Evolutionary conservation across 805 yeast genomes (phyloP), one percentile per base, ranked within the genome.

Genomic region (Wickerhamiella australiensis): DNA sequence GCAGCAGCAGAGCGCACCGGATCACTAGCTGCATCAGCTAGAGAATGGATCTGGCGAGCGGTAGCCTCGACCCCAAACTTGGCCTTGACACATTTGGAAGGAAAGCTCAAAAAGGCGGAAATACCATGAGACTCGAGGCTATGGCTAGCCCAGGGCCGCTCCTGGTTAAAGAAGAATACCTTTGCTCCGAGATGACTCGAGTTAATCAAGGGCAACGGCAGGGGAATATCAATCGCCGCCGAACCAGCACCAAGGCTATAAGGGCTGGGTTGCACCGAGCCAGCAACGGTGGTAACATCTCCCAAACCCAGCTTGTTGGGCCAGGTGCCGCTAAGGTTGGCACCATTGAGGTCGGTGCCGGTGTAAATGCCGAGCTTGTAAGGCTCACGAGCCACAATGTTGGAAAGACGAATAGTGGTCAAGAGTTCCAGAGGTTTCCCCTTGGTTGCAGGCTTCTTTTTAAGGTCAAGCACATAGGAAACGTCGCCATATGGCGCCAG

Each of bases 1-100:
- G 82, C 82, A 1, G 88, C 77, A 31, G 71, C 73, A 8, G 76
- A 72, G 42, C 90, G 78, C 22, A 78, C 67, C 25, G 73, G 67
- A 58, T 78, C 82, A 41, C 79, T 70, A 4, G 85, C 82, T 25
- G 72, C 56, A 18, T 60, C 61, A 43, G 61, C 71, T 23, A 71
- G 69, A 49, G 77, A 75, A 45, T 73, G 69, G 15, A 82, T 66
- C 21, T 75, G 70, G 57, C 92, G 73, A 57, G 75, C 76, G 1
- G 71, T 65, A 22, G 80, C 68, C 18, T 78, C 70, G 13, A 82
- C 61, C n/a, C 92, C 95, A 40, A 72, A 56, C 51, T 61, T 61
- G 11, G 61, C 53, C 11, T 45, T 43, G 31, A 41, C 12, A 25
- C 44, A 41, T 9, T 41, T 41, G 20, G 31, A 23, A 17, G 74